phyloP scores from a whole-genome alignment of 371 early-diverging fungal genomes.

The Mortierella sp. region DNA sequence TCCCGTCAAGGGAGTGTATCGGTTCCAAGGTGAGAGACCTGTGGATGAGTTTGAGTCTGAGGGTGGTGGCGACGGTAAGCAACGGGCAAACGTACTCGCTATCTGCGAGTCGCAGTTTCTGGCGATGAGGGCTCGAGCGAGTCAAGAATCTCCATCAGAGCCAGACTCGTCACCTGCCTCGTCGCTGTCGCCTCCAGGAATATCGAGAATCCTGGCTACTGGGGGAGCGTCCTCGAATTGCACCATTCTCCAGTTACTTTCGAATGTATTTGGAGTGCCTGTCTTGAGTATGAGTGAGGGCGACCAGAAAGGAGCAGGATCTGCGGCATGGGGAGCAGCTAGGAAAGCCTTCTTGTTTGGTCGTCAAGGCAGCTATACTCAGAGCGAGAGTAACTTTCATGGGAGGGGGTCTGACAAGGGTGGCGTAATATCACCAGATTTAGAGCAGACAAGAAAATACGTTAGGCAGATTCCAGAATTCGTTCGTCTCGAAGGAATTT shows the following conservation, averaged over 20 bases:
- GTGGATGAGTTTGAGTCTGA: conserved; percentile 64
- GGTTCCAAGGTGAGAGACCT: conserved; percentile 66
- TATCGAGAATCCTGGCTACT: conserved; percentile 69
- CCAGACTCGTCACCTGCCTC: not conserved
- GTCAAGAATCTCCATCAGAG: conserved; percentile 1
- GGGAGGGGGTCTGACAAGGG: conserved; percentile 20
- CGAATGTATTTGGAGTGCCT: conserved; percentile 78
- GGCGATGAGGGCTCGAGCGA: conserved; percentile 69
- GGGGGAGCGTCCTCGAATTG: conserved; percentile 83
- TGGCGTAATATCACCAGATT: conserved; percentile 7
- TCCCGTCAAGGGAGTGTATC: conserved; percentile 74
- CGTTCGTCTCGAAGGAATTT: conserved; percentile 8
- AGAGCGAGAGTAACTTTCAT: not conserved
- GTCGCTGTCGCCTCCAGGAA: conserved; percentile 21
- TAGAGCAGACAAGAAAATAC: conserved; percentile 29
- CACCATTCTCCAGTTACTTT: conserved; percentile 68
- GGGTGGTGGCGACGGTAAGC: conserved; percentile 24
- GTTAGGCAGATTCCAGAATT: conserved; percentile 33
- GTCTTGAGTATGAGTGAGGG: conserved; percentile 62
- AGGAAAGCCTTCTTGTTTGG: conserved; percentile 48
- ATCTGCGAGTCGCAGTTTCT: conserved; percentile 83
- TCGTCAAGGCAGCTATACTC: not conserved
- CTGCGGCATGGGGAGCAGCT: conserved; percentile 58
- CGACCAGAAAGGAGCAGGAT: conserved; percentile 34
- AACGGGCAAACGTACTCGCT: conserved; percentile 66